Evolutionary conservation across 164 flowering plant genomes (phyloP).

Genomic region (Paratinospora sagittata): DNA sequence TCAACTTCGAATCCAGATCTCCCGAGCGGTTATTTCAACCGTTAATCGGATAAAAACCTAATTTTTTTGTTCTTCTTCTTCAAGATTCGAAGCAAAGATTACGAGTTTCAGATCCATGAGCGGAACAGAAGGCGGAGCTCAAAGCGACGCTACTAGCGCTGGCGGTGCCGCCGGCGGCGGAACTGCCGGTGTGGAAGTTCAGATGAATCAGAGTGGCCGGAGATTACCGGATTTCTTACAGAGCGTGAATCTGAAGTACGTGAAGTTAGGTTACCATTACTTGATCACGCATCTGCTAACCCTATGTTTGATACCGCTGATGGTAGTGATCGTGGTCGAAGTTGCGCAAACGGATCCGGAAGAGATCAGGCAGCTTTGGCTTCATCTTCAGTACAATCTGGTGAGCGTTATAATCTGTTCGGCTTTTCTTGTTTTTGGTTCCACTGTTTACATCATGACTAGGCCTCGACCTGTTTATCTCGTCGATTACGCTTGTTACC

Average conservation of each 20-base stretch:
- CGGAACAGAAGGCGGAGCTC: background rate
- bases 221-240: slow-evolving; percentile 51
- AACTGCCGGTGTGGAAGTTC: background rate
- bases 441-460: slow-evolving; percentile 50
- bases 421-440: slow-evolving; percentile 40
- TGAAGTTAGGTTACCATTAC: slow-evolving; percentile 67
- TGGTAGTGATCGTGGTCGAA: slow-evolving; percentile 34
- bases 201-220: slow-evolving; percentile 13
- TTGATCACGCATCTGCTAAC: slow-evolving; percentile 46
- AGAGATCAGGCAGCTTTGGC: slow-evolving; percentile 49
- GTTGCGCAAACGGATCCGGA: slow-evolving; percentile 40
- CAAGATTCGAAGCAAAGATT: background rate
- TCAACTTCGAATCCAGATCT: no score
- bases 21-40: no score
- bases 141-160: background rate
- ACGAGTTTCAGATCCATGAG: background rate
- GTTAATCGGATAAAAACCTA: background rate
- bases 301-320: slow-evolving; percentile 50
- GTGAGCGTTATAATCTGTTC: slow-evolving; percentile 45
- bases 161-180: background rate
- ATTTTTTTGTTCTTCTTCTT: no score
- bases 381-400: slow-evolving; percentile 57
- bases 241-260: slow-evolving; percentile 62
- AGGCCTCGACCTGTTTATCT: slow-evolving; percentile 57
- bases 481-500: slow-evolving; percentile 56